These are phyloP conservation scores for Withania somnifera DNA, from an alignment of 305 asterid species.

Conservation along the genomic window DNA sequence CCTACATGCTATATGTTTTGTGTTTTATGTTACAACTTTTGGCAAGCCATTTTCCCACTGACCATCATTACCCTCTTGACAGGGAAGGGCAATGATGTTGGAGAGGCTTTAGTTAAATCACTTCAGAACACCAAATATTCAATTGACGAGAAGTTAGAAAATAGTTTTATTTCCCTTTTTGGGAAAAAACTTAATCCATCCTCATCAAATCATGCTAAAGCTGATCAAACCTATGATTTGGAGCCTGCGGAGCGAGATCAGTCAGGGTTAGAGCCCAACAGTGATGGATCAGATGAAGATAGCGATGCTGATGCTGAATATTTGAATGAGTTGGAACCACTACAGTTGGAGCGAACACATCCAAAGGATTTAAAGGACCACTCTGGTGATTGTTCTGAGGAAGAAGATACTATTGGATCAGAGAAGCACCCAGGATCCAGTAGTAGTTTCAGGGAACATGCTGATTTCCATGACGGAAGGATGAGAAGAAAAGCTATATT, in stretches of 20 bases:
- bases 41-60: slow-evolving; percentile 5
- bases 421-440: slow-evolving; percentile 21
- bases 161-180: slow-evolving; percentile 61
- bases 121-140: slow-evolving; percentile 73
- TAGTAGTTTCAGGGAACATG: slow-evolving; percentile 38
- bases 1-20: neutral
- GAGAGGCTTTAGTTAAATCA: slow-evolving; percentile 78
- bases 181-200: slow-evolving; percentile 32
- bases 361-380: slow-evolving; percentile 12
- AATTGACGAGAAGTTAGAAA: slow-evolving; percentile 67
- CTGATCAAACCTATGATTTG: slow-evolving; percentile 14
- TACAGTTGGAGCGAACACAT: slow-evolving; percentile 16
- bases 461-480: slow-evolving; percentile 71
- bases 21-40: neutral
- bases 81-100: slow-evolving; percentile 80
- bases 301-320: slow-evolving; percentile 35
- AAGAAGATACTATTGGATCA: slow-evolving; percentile 32
- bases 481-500: slow-evolving; percentile 86
- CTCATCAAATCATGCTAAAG: slow-evolving; percentile 19
- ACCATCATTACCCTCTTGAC: slow-evolving; percentile 6
- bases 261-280: slow-evolving; percentile 27
- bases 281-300: slow-evolving; percentile 40
- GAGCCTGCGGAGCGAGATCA: slow-evolving; percentile 33
- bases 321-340: slow-evolving; percentile 22
- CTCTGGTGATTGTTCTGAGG: slow-evolving; percentile 47